These are phyloP conservation scores for Xylaria sp. DNA, from an alignment of 2,329 filamentous ascomycete species.

Conservation along the genomic window DNA sequence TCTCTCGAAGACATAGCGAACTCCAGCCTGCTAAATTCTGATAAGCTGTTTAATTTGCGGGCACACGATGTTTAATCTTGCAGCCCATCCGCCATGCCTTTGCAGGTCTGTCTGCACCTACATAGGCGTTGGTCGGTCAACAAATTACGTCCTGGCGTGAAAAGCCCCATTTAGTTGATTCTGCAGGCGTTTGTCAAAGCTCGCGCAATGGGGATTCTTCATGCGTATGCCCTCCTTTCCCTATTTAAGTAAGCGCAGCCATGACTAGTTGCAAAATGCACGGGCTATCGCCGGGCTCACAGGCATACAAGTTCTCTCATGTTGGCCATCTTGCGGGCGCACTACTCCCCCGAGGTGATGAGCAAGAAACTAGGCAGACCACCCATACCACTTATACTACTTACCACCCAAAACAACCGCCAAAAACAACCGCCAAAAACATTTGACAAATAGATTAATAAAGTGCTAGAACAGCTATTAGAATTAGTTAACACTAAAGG, in stretches of 20 bases:
- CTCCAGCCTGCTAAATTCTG: background rate
- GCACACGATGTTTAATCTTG: slow-evolving; percentile 2
- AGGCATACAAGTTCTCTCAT: slow-evolving; percentile 8
- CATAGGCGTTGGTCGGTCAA: background rate
- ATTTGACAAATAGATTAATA: too few relatives aligned
- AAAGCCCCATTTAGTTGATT: background rate
- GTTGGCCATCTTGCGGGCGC: slow-evolving; percentile 17
- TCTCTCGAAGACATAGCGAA: background rate
- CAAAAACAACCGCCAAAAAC: too few relatives aligned
- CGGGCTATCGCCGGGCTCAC: background rate
- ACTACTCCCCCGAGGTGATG: too few relatives aligned
- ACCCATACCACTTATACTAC: too few relatives aligned
- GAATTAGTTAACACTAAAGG: too few relatives aligned
- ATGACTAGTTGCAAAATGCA: slow-evolving; percentile 2
- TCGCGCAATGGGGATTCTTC: background rate
- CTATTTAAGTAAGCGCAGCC: background rate
- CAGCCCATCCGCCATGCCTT: background rate
- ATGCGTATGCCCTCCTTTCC: background rate
- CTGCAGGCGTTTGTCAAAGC: slow-evolving; percentile 5
- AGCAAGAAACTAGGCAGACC: too few relatives aligned
- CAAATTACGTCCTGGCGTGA: background rate
- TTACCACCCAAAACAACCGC: too few relatives aligned
- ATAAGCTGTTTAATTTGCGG: slow-evolving; percentile 2
- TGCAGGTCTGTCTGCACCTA: too few relatives aligned
- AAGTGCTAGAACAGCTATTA: too few relatives aligned